These are phyloP conservation scores for Moesziomyces sp. DNA, from an alignment of 1,284 basidiomycete species.

Conservation along the genomic window DNA sequence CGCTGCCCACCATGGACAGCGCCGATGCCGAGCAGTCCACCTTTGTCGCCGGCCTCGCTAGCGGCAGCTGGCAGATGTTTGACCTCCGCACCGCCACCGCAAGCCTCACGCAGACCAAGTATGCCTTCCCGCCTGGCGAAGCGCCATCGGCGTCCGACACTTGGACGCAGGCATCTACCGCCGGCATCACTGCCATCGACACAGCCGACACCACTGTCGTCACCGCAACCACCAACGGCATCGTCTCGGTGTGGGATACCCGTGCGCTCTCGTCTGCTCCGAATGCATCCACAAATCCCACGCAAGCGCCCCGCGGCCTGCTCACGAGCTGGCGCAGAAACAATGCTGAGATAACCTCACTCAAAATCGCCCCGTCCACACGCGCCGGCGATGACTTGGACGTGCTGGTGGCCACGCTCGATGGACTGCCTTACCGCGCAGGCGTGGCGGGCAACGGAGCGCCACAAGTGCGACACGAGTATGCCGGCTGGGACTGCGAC, in stretches of 20 bases:
- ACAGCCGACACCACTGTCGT: constrained; percentile 71
- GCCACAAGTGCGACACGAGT: constrained; percentile 39
- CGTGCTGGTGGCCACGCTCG: constrained; percentile 48
- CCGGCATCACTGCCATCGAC: constrained; percentile 49
- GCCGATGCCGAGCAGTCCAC: constrained; percentile 17
- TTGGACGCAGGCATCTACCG: constrained; percentile 72
- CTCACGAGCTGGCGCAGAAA: constrained; percentile 32
- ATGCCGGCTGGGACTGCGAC: constrained; percentile 57
- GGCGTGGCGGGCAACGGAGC: neutral
- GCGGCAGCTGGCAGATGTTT: constrained; percentile 74
- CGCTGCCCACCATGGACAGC: constrained; percentile 24
- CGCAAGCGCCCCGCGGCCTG: constrained; percentile 14
- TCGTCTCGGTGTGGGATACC: constrained; percentile 74
- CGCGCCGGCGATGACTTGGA: neutral
- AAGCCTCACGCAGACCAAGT: constrained; percentile 70
- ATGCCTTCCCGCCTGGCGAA: constrained; percentile 51
- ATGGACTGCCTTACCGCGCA: constrained; percentile 54
- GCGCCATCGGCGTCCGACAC: constrained; percentile 70
- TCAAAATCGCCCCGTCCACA: constrained; percentile 4
- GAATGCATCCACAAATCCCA: neutral
- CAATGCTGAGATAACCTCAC: constrained; percentile 23
- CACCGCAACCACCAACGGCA: constrained; percentile 76
- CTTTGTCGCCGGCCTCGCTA: constrained; percentile 72
- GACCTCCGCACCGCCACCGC: constrained; percentile 72
- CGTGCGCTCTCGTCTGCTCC: constrained; percentile 67